Conservation (phyloP, 805 yeast species). For the Zygotorulaspora florentina region DNA sequence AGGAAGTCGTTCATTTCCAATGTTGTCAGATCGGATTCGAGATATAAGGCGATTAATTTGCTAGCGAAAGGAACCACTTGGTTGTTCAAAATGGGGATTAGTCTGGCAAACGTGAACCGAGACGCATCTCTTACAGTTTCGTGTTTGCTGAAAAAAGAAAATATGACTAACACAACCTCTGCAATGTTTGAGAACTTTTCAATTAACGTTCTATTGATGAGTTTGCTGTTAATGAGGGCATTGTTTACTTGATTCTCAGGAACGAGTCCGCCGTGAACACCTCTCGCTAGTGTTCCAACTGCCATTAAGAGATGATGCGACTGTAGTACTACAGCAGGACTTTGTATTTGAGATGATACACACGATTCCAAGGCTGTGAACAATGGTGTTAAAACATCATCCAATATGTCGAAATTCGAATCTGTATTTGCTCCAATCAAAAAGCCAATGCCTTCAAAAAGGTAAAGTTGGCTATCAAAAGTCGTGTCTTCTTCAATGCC, state of each 20-base stretch:
- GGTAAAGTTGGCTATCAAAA: constrained; percentile 73
- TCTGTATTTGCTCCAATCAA: constrained; percentile 52
- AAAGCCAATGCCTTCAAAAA: constrained; percentile 84
- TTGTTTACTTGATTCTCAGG: constrained; percentile 40
- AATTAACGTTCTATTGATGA: constrained; percentile 33
- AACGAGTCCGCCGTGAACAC: constrained; percentile 56
- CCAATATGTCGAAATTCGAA: constrained; percentile 45
- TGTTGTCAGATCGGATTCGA: constrained; percentile 52
- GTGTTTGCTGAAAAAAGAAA: constrained; percentile 65
- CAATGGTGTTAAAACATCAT: constrained; percentile 67
- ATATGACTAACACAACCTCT: constrained; percentile 76
- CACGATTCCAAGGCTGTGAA: constrained; percentile 67
- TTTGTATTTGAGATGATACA: constrained; percentile 44
- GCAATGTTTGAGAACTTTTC: constrained; percentile 63
- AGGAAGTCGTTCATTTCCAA: constrained; percentile 76
- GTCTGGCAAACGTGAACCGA: constrained; percentile 80
- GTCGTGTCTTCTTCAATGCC: constrained; percentile 49
- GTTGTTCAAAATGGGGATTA: constrained; percentile 67
- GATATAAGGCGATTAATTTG: constrained; percentile 64
- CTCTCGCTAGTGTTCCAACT: constrained; percentile 84
- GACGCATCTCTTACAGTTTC: constrained; percentile 79
- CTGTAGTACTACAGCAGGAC: constrained; percentile 53
- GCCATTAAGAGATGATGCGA: constrained; percentile 86
- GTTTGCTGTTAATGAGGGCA: constrained; percentile 29
- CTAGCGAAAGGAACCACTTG: constrained; percentile 52